These are phyloP conservation scores for Fusarium circinatum DNA, from an alignment of 2,329 filamentous ascomycete genomes.

Conservation along the genomic window DNA sequence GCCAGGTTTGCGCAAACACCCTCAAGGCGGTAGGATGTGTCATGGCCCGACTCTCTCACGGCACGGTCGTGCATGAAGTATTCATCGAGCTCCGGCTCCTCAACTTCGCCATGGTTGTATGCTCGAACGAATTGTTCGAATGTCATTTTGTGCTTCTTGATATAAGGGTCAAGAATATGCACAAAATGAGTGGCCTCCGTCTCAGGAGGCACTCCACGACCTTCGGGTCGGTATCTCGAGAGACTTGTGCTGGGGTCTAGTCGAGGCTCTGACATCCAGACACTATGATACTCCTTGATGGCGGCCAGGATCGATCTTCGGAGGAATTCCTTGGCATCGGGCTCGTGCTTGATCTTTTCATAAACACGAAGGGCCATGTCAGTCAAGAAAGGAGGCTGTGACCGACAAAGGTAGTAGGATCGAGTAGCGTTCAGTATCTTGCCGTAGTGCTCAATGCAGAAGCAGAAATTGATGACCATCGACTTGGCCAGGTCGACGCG, in stretches of 20 bases:
- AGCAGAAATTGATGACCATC: slow-evolving; percentile 97
- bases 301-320: slow-evolving; percentile 83
- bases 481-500: slow-evolving; percentile 87
- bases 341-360: slow-evolving; percentile 89
- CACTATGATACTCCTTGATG: slow-evolving; percentile 95
- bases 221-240: slow-evolving; percentile 85
- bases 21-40: slow-evolving; percentile 94
- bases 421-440: slow-evolving; percentile 98
- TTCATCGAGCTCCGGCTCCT: slow-evolving; percentile 89
- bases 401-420: slow-evolving; percentile 93
- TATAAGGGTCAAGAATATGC: slow-evolving; percentile 83
- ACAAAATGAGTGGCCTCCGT: slow-evolving; percentile 89
- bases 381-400: slow-evolving; percentile 95
- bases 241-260: slow-evolving; percentile 81
- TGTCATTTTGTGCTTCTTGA: slow-evolving; percentile 82
- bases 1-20: slow-evolving; percentile 87
- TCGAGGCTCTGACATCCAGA: slow-evolving; percentile 85
- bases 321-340: slow-evolving; percentile 83
- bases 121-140: slow-evolving; percentile 87
- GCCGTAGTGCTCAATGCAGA: slow-evolving; percentile 97
- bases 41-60: slow-evolving; percentile 95
- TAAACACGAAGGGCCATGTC: slow-evolving; percentile 97
- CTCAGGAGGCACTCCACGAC: slow-evolving; percentile 88
- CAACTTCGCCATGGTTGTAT: slow-evolving; percentile 82
- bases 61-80: slow-evolving; percentile 97